Base-by-base conservation (phyloP, 441 rosid species). In the Jatropha multifida region DNA sequence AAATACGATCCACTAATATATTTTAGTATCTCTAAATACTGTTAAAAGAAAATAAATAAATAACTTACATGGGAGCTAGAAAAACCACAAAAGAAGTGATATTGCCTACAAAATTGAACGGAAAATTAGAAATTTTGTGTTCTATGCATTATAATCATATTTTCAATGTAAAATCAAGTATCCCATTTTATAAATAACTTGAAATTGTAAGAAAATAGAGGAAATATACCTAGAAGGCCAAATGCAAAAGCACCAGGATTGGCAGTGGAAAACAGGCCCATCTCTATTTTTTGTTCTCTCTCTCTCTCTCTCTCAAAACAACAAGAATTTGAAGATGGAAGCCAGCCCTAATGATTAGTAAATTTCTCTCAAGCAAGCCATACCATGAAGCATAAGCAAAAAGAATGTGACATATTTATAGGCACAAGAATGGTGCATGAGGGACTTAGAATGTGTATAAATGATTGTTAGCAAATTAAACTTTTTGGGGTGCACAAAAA, bases 31-130 rank as follows among this genome's bases (percentile, higher is more conserved):
- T 32, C 32, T 32, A 32, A 32, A 32, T 32, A 32, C 32, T 32
- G 32, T 32, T 32, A 32, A 1, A 32, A 32, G 32, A 27, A n/a
- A 3, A 7, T 5, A 38, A 64, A 63, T 18, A 37, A 72, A 59
- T 52, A 56, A 79, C 98, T 91, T 85, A 92, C 98, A 89, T 65
- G 10, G 98, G 98, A 49, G 94, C 85, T 27, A 94, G 86, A 81
- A 79, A 94, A 63, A 92, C 97, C n/a, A 90, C 72, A 49, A 88
- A 72, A 7, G 97, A 94, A 76, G 87, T 76, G 23, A 92, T 68
- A 76, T 94, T 94, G 9, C 98, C 98, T 94, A 79, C 18, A 78
- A 75, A 49, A 75, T 27, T 44, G 14, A 69, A 75, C 18, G 38
- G 0, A 26, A 65, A 63, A 40, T 44, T 2, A 14, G 26, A 52